Base-by-base conservation (phyloP, 805 yeast species). In the Candida montana region DNA sequence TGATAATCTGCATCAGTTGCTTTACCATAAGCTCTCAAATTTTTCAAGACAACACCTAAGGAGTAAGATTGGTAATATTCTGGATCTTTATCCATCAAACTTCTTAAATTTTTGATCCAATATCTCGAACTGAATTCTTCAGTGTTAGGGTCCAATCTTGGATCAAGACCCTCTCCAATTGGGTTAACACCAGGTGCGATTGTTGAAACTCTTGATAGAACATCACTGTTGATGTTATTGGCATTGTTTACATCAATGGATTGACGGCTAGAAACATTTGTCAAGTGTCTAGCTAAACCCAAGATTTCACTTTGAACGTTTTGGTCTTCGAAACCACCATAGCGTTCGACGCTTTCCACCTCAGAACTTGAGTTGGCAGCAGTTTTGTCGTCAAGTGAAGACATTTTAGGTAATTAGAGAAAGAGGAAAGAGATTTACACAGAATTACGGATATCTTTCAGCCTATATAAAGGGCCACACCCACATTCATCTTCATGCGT, bases 1-100 rank as follows among this genome's bases (percentile, higher is more conserved):
- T 81, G 89, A 61, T 79, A 83, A 56, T 79, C 87, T 4, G 83
- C 71, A 52, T 72, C 80, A 4, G 71, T 59, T 17, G 79, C 76
- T 30, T 64, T 63, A 48, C 91, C 91, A 42, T 67, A 74, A 4
- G 84, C 85, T 42, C 79, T 62, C 49, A 83, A 63, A 51, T 79
- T 61, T 45, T 74, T 68, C 66, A 75, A 84, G 2, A 78, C 65
- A 32, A 82, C 64, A 10, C 87, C 81, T 39, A 81, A 62, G 19
- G 72, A 68, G 35, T 75, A 64, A 21, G 79, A 77, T 52, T 74
- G 72, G 57, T 74, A 80, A 54, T 76, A 69, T 4, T 79, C 87
- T 1, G 78, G 77, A 52, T 81, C 84, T 8, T 71, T 59, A 32
- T 71, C 72, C 55, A 59, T 62, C 43, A 81, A 55, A 38, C 69